Conservation (phyloP, 2,329 filamentous ascomycete species). For the Cytospora schulzeri region DNA sequence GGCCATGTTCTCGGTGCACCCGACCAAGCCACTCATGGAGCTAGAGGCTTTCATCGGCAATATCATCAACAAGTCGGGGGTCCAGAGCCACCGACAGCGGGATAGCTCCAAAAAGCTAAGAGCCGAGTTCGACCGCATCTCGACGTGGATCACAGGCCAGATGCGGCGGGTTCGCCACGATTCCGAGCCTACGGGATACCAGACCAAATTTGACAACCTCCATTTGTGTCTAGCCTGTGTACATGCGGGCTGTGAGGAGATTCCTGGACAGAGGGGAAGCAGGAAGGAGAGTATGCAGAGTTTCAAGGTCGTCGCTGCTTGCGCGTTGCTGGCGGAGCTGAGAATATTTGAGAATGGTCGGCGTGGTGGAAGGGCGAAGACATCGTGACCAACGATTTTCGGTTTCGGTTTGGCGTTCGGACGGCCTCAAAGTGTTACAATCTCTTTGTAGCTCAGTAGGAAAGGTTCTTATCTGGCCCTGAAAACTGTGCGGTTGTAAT, state of each 20-base stretch:
- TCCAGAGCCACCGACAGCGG: slow-evolving; percentile 53
- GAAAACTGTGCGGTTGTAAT: not conserved
- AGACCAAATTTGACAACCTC: slow-evolving; percentile 29
- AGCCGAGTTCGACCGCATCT: slow-evolving; percentile 53
- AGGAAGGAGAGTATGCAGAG: slow-evolving; percentile 31
- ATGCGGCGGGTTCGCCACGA: slow-evolving; percentile 32
- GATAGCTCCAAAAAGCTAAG: slow-evolving; percentile 55
- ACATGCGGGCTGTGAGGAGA: slow-evolving; percentile 27
- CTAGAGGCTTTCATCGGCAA: slow-evolving; percentile 58
- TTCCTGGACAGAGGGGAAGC: not conserved
- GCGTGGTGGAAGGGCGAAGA: not conserved
- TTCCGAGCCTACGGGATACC: slow-evolving; percentile 20
- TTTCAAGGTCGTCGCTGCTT: slow-evolving; percentile 37
- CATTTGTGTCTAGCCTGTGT: slow-evolving; percentile 38
- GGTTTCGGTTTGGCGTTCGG: not conserved
- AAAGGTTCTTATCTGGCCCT: not conserved
- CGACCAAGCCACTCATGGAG: slow-evolving; percentile 47
- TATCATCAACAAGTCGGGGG: slow-evolving; percentile 54
- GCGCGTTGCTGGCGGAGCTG: slow-evolving; percentile 37
- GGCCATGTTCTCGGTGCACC: slow-evolving; percentile 48
- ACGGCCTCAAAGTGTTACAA: not conserved
- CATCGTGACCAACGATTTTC: not conserved
- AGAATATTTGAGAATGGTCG: slow-evolving; percentile 7
- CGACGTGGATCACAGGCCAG: slow-evolving; percentile 43
- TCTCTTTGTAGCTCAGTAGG: not conserved